Evolutionary conservation across 75 land plant genomes (phyloP).

Genomic region (Adiantum capillusveneris): DNA sequence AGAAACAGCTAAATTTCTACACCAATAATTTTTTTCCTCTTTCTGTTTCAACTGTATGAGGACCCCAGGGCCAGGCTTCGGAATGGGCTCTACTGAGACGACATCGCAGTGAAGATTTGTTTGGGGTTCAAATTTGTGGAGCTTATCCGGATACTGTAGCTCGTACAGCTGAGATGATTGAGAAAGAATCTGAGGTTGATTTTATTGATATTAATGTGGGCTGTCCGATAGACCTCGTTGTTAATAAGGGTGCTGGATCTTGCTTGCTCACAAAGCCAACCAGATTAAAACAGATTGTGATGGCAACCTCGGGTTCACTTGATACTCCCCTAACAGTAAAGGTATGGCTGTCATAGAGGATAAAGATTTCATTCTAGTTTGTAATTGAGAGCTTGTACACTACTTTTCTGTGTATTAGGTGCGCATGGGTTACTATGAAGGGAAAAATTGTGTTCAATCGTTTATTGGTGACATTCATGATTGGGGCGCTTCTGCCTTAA

Average conservation of each 20-base stretch:
- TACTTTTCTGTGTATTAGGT: conserved; percentile 35
- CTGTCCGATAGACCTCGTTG: conserved; percentile 95
- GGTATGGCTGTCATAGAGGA: conserved; percentile 29
- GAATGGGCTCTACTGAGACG: conserved; percentile 97
- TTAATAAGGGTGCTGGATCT: conserved; percentile 97
- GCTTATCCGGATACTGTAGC: conserved; percentile 88
- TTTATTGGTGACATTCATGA: conserved; percentile 52
- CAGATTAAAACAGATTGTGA: conserved; percentile 65
- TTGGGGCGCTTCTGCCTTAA: conserved; percentile 89
- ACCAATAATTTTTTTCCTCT: neutral
- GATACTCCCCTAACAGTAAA: conserved; percentile 84
- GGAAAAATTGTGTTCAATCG: conserved; percentile 78
- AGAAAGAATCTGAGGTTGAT: conserved; percentile 70
- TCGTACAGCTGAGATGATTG: conserved; percentile 87
- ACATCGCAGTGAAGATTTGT: conserved; percentile 80
- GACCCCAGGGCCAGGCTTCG: conserved; percentile 87
- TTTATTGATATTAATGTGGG: conserved; percentile 98
- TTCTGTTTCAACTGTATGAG: neutral
- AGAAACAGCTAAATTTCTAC: too few species aligned
- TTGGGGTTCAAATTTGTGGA: conserved; percentile 98
- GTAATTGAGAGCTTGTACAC: neutral
- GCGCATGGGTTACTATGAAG: conserved; percentile 88
- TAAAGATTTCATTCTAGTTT: conserved; percentile 9
- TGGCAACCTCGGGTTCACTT: conserved; percentile 43
- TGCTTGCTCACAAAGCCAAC: conserved; percentile 80